Conservation (phyloP, 23 red algal species). For the Cyanidiococcus yangmingshanensis region DNA sequence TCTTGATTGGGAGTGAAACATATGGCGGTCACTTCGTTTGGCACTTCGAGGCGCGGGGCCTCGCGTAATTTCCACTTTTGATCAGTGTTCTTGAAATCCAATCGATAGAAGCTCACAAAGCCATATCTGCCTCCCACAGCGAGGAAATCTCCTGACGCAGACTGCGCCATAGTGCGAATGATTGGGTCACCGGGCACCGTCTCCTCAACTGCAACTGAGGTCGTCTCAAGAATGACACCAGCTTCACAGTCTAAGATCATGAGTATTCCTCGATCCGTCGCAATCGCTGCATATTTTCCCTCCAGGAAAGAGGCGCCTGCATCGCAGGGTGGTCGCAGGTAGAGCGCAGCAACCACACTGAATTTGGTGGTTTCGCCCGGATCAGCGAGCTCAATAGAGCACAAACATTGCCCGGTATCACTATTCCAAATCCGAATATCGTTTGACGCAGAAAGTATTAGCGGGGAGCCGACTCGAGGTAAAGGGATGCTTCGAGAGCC, state of each 20-base stretch:
- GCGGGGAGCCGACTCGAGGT: neutral
- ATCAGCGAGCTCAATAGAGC: constrained; percentile 33
- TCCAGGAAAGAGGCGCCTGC: constrained; percentile 33
- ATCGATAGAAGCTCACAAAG: neutral
- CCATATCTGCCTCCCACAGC: neutral
- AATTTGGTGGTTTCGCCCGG: neutral
- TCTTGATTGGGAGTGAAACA: constrained; percentile 29
- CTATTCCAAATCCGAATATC: constrained; percentile 62
- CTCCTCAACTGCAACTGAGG: neutral
- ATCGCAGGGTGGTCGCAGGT: constrained; percentile 9
- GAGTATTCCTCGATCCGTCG: neutral
- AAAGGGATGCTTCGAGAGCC: neutral
- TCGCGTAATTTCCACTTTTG: neutral
- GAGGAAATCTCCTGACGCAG: neutral
- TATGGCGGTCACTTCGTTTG: constrained; percentile 43
- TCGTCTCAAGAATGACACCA: neutral
- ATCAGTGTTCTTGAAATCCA: neutral
- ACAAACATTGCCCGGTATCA: constrained; percentile 51
- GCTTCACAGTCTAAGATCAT: constrained; percentile 1
- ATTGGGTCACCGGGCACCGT: neutral
- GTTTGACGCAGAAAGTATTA: neutral
- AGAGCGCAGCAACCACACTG: constrained; percentile 18
- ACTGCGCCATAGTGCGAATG: constrained; percentile 4
- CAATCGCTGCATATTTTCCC: neutral
- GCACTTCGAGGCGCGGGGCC: constrained; percentile 5